Base-by-base conservation (phyloP, 2,329 filamentous ascomycete species). In the Onygenales sp. region DNA sequence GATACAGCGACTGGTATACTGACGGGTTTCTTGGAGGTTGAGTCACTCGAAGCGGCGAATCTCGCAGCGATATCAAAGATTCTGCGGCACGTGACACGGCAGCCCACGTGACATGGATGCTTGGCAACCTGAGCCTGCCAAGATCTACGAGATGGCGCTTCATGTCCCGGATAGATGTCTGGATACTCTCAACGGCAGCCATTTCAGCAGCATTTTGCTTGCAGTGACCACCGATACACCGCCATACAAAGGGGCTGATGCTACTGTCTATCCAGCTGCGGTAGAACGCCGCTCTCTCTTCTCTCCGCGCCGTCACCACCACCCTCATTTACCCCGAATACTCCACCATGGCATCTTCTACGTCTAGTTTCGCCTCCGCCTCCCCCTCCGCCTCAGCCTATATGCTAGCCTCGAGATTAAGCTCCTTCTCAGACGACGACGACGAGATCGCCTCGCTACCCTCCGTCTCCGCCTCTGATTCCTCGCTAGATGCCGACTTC, bases 401-500 rank as follows among this genome's bases (percentile, higher is more conserved):
- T 56, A 69, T 73, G 63, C 61, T 72, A 39, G 61, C 68, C 43
- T 71, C 69, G 64, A 50, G 60, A 58, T 42, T 60, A 58, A 55
- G 55, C 39, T 58, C 58, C 39, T 63, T 61, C 44, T 68, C 68
- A 31, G 65, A 69, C 4, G 69, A 72, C 14, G 50, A 52, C 27
- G 58, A 59, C 50, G 71, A 74, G 14, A 54, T 75, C 49, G 72
- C 70, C 21, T 75, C 72, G 1, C 64, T 75, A 14, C 73, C 73
- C 1, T 66, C 69, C 14, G 68, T 69, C 6, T 63, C 63, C 4
- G 63, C 64, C 5, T 74, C 72, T 3, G 71, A 72, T 27, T 69
- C 70, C 9, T 73, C 78, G 27, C 76, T 78, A 3, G 76, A 78
- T 53, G 70, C 68, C 48, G 74, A 72, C 41, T 78, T 75, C 33